Base-by-base conservation (phyloP, 768 basidiomycete genomes). In the Strobilomyces echinocephalus region DNA sequence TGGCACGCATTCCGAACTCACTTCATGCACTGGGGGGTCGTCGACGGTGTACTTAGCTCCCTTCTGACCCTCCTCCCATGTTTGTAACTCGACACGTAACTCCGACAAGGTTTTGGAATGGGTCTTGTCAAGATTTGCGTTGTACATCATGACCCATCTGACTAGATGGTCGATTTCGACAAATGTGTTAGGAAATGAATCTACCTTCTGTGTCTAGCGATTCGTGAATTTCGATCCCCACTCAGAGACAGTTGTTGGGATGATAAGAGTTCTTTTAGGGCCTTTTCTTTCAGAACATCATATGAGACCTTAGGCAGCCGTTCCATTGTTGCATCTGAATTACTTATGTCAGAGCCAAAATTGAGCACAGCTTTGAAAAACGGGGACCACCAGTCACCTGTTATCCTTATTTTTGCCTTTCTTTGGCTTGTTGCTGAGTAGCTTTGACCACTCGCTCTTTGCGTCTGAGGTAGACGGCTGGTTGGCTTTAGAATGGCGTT, bases 61-160 rank as follows among this genome's bases (percentile, higher is more conserved):
- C 55, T 76, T 79, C 48, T 68, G 74, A 50, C 67, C 72, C 51
- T 74, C 79, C 57, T 87, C 86, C 83, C 82, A 84, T 59, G 67
- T 70, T 57, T 72, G 77, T 62, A 88, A 62, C 33, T 86, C 84
- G 39, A 61, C 62, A 39, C 75, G 73, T 14, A 88, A 73, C 34
- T 78, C 77, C 1, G 64, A 55, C 50, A 73, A 65, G 16, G 72
- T 73, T 62, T 79, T 80, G 28, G 84, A 76, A 42, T 76, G 71
- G 16, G 74, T 74, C 57, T 78, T 79, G 69, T 89, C 87, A 9
- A 87, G 72, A 63, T 88, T 89, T 28, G 85, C 80, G 55, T 89
- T 89, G 59, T 77, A 83, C 39, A 84, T 63, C 69, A 82, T 81
- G 0, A 85, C 76, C 85, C 85, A 89, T 57, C 87, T 88, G 16